Conservation (phyloP, 2,329 filamentous ascomycete species). For the Neurospora sp. region DNA sequence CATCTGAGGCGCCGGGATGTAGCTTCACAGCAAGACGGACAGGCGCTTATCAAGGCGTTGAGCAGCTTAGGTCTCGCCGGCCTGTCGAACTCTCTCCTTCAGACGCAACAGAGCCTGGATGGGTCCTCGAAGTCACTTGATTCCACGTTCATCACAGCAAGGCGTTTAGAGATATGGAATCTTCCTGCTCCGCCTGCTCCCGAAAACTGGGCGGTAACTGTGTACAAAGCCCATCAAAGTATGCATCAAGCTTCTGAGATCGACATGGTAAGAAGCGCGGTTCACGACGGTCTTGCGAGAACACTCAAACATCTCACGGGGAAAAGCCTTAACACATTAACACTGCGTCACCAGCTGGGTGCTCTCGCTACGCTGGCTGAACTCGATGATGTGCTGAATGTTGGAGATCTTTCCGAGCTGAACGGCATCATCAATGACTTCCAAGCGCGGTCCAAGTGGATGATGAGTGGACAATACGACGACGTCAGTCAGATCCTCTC, state of each 20-base stretch:
- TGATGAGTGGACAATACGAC: constrained; percentile 67
- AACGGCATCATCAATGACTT: constrained; percentile 54
- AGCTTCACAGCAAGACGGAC: constrained; percentile 47
- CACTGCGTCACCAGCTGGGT: constrained; percentile 45
- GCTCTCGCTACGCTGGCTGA: constrained; percentile 69
- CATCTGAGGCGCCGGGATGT: constrained; percentile 57
- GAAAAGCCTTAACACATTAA: constrained; percentile 38
- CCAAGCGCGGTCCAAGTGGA: constrained; percentile 61
- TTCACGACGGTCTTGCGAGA: constrained; percentile 54
- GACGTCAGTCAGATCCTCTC: constrained; percentile 75
- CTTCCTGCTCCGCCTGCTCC: constrained; percentile 60
- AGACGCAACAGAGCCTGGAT: constrained; percentile 53
- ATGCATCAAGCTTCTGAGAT: constrained; percentile 58
- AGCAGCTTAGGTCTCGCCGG: constrained; percentile 76
- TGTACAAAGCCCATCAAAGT: constrained; percentile 75
- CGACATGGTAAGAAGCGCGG: constrained; percentile 39
- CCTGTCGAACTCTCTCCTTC: constrained; percentile 70
- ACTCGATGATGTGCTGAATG: constrained; percentile 65
- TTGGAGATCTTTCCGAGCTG: constrained; percentile 49
- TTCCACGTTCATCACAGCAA: constrained; percentile 68
- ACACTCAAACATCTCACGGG: constrained; percentile 49
- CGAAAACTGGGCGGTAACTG: constrained; percentile 53
- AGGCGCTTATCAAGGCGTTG: constrained; percentile 66
- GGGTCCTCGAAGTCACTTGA: constrained; percentile 52
- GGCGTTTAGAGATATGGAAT: constrained; percentile 86